Conservation (phyloP, 495 filamentous ascomycete genomes). For the Hypoxylon crocopeplum region DNA sequence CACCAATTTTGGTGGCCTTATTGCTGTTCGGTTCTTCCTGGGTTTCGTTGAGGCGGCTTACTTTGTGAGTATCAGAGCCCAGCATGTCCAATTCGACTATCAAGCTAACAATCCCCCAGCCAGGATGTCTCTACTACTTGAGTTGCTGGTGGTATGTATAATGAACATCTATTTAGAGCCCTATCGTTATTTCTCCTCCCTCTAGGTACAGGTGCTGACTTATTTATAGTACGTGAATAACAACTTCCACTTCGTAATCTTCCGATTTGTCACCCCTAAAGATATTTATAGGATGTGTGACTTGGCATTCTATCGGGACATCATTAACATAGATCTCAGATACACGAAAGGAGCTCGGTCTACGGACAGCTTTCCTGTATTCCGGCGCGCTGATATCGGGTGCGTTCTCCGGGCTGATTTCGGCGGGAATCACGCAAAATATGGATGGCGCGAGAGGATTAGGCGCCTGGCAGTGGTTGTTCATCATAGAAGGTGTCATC, state of each 20-base stretch:
- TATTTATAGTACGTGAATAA: slow-evolving; percentile 43
- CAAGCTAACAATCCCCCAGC: slow-evolving; percentile 41
- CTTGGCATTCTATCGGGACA: background rate
- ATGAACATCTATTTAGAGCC: too few relatives aligned
- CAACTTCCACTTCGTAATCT: slow-evolving; percentile 46
- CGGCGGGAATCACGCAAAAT: slow-evolving; percentile 60
- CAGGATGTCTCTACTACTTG: slow-evolving; percentile 60
- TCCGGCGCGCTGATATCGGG: slow-evolving; percentile 68
- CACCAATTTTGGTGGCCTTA: slow-evolving; percentile 66
- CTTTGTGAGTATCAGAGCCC: slow-evolving; percentile 44
- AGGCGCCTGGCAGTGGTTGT: slow-evolving; percentile 69
- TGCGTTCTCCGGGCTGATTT: slow-evolving; percentile 68
- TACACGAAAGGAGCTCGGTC: slow-evolving; percentile 62
- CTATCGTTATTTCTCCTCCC: slow-evolving; percentile 47
- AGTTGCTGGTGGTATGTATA: slow-evolving; percentile 58
- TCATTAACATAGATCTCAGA: slow-evolving; percentile 42
- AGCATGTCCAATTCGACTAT: background rate
- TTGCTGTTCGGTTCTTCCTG: slow-evolving; percentile 73
- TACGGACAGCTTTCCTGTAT: slow-evolving; percentile 66
- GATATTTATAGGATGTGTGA: background rate
- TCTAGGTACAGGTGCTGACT: slow-evolving; percentile 36
- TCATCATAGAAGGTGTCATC: slow-evolving; percentile 77
- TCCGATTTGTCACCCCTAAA: slow-evolving; percentile 6
- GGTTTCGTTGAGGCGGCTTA: slow-evolving; percentile 66
- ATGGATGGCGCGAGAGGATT: slow-evolving; percentile 56